These are phyloP conservation scores for Aspergillus biplanus DNA, from an alignment of 495 filamentous ascomycete genomes.

Conservation along the genomic window DNA sequence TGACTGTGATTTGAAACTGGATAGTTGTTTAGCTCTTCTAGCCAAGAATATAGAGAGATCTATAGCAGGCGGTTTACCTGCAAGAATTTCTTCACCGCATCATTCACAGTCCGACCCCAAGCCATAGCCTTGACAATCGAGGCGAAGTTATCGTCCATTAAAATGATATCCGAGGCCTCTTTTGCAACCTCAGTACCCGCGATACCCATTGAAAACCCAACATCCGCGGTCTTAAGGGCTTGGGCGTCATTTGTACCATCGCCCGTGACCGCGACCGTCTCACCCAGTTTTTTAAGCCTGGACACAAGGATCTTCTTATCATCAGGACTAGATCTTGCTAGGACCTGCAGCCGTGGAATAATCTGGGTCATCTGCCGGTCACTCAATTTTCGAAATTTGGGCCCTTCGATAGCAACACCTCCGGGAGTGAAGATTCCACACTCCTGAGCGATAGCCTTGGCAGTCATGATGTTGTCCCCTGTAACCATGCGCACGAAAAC, in stretches of 20 bases:
- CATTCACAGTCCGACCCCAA: slow-evolving; percentile 88
- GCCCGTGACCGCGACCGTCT: slow-evolving; percentile 92
- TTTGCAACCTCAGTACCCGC: slow-evolving; percentile 91
- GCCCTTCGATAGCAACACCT: slow-evolving; percentile 82
- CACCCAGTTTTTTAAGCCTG: slow-evolving; percentile 78
- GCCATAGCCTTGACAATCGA: slow-evolving; percentile 87
- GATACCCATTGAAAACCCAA: slow-evolving; percentile 92
- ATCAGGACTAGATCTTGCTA: slow-evolving; percentile 82
- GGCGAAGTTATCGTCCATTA: slow-evolving; percentile 93
- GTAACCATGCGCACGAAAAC: slow-evolving; percentile 92
- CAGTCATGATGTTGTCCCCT: slow-evolving; percentile 83
- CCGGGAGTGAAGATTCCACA: slow-evolving; percentile 80
- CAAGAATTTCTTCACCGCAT: slow-evolving; percentile 88
- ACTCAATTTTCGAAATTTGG: slow-evolving; percentile 73
- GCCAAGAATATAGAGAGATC: not conserved
- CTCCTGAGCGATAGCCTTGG: slow-evolving; percentile 81
- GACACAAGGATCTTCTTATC: slow-evolving; percentile 83
- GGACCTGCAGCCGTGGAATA: slow-evolving; percentile 78
- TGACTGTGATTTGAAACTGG: slow-evolving; percentile 92
- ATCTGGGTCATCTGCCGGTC: slow-evolving; percentile 66
- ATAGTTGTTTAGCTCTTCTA: slow-evolving; percentile 10
- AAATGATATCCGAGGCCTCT: slow-evolving; percentile 89
- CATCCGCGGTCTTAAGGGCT: slow-evolving; percentile 83
- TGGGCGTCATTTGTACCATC: slow-evolving; percentile 93
- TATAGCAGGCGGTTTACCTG: slow-evolving; percentile 49